Percentiles rank a stretch among this genome's conserved stretches.
Conservation (phyloP, 192 early-diverging fungal genomes). For the Coemansia sp. region DNA sequence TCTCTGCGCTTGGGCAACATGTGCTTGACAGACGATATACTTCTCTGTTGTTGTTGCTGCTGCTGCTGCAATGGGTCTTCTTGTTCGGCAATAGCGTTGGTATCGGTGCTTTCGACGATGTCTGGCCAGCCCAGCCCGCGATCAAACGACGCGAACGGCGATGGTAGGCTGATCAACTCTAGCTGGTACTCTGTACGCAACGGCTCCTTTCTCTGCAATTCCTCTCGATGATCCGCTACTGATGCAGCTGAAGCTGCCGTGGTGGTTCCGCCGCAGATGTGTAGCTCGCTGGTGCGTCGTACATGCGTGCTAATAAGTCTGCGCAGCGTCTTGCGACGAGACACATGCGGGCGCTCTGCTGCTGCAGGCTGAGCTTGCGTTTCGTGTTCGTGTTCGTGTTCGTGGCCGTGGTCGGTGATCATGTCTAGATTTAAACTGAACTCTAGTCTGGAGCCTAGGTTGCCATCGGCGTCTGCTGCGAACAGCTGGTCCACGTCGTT, state of each 20-base stretch:
- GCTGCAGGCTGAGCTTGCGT: background rate
- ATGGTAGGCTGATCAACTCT: conserved; percentile 23
- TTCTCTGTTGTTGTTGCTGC: too few relatives aligned
- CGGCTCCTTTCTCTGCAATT: background rate
- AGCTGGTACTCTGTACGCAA: background rate
- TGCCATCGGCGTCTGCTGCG: background rate
- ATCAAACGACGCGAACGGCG: conserved; percentile 23
- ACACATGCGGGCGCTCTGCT: background rate
- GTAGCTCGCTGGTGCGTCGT: background rate
- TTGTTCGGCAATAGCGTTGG: background rate
- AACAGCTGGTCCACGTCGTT: conserved; percentile 4
- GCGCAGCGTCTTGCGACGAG: conserved; percentile 6
- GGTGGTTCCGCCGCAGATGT: background rate
- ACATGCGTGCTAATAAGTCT: conserved; percentile 7
- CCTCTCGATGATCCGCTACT: background rate
- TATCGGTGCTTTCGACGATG: background rate
- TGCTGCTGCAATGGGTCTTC: background rate
- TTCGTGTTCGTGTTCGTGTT: background rate
- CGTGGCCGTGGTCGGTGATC: conserved; percentile 13
- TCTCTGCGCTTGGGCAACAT: background rate
- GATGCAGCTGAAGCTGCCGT: background rate
- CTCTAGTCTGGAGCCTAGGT: conserved; percentile 15
- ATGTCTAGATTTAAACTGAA: conserved; percentile 26
- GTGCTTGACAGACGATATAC: too few relatives aligned
- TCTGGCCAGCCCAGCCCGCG: conserved; percentile 6